These are phyloP conservation scores for Komagataella ulmi DNA, from an alignment of 805 yeast species.

Conservation along the genomic window DNA sequence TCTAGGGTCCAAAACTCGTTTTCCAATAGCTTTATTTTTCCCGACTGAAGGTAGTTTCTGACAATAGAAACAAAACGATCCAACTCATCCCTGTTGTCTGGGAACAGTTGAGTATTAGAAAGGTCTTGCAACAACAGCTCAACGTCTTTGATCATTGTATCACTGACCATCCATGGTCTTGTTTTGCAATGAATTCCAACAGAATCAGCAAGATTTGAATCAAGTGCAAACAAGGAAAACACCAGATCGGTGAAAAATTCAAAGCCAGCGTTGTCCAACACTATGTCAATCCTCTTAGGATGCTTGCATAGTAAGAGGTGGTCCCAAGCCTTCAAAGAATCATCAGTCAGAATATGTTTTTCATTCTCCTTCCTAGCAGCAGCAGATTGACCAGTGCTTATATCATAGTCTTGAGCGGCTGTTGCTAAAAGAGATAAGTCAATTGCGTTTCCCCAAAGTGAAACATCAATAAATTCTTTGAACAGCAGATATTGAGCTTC, in stretches of 20 bases:
- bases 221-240: conserved; percentile 53
- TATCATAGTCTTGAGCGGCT: conserved; percentile 80
- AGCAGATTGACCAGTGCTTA: conserved; percentile 83
- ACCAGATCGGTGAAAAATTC: conserved; percentile 83
- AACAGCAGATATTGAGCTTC: conserved; percentile 45
- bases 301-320: conserved; percentile 18
- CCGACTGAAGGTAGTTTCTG: conserved; percentile 27
- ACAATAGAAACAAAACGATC: conserved; percentile 33
- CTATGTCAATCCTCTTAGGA: conserved; percentile 56
- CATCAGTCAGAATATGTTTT: conserved; percentile 66
- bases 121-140: conserved; percentile 43
- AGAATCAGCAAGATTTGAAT: conserved; percentile 46
- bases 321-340: conserved; percentile 56
- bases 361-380: conserved; percentile 75
- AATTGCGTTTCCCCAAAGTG: conserved; percentile 97
- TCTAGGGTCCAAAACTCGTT: conserved; percentile 83
- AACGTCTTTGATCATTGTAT: conserved; percentile 80
- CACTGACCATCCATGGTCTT: conserved; percentile 97
- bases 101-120: conserved; percentile 35
- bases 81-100: conserved; percentile 30
- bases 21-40: conserved; percentile 36
- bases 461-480: conserved; percentile 74
- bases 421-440: conserved; percentile 75
- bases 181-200: conserved; percentile 79
- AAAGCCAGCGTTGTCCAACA: conserved; percentile 89